Evolutionary conservation across 148 eudicot species (phyloP), one percentile per base, ranked within the genome.

Genomic region (Oxyria digyna): DNA sequence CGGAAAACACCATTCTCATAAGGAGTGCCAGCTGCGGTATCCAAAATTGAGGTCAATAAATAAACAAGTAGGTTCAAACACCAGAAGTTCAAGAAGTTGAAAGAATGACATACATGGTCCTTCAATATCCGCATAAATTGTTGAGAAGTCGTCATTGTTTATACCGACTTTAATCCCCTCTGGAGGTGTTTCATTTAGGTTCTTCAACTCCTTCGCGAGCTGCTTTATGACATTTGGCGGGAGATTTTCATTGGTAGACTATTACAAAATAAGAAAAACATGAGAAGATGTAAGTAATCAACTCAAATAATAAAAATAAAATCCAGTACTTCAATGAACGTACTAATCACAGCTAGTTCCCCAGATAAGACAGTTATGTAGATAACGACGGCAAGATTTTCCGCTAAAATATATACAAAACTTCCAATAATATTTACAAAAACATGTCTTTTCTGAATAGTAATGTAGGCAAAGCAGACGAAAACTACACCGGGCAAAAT

Each of bases 211-310:
- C 80, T 90, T 93, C 0, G 96, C 96, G 62, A 93, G 88, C 79
- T 87, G 98, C 80, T 81, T 93, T 68, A 93, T 79, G 26, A 93
- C 98, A 72, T 90, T 93, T 69, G 96, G 97, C 27, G 98, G 98
- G 72, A 93, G 95, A 70, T 93, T 93, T 84, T 93, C 98, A 72
- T 93, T 93, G 71, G 96, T 93, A 66, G 98, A 95, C 98, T 93
- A 74, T 55, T 71, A 73, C n/a, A 69, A 64, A 55, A 35, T 2
- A 35, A 2, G 38, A 26, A 0, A 50, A 21, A 55, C 31, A 27
- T 26, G 62, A 24, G 62, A 24, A 26, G n/a, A 26, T 27, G 62
- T 23, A 55, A 55, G 17, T 21, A 55, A 0, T 26, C 17, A 14
- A 11, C 8, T 55, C 32, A 55, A 55, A 43, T 24, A 24, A 26